Percentiles rank a stretch among this genome's conserved stretches.
phyloP scores from a whole-genome alignment of 192 early-diverging fungal genomes.

The Coemansia pectinata region DNA sequence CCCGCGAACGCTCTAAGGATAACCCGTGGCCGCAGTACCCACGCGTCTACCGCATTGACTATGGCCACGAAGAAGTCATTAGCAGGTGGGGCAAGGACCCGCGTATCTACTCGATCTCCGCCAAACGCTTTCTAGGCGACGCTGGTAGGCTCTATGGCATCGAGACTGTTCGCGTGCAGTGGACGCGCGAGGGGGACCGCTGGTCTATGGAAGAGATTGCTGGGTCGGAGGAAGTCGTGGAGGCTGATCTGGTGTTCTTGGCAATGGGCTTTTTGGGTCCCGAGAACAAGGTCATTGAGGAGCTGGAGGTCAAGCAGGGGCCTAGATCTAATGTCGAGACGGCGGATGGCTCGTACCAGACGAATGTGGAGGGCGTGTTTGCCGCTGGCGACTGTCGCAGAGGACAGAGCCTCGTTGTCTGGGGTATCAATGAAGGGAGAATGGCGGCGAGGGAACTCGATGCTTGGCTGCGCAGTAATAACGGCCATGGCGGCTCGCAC shows the following conservation, averaged over 20 bases:
- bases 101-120: constrained; percentile 90
- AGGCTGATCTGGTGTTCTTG: constrained; percentile 89
- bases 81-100: constrained; percentile 92
- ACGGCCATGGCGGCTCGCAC: constrained; percentile 56
- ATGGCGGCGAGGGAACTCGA: constrained; percentile 94
- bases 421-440: constrained; percentile 98
- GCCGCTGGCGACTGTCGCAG: constrained; percentile 98
- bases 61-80: constrained; percentile 92
- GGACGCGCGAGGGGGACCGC: constrained; percentile 75
- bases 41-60: constrained; percentile 93
- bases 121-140: constrained; percentile 93
- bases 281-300: constrained; percentile 78
- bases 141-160: constrained; percentile 83
- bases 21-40: constrained; percentile 99
- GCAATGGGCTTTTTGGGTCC: constrained; percentile 97
- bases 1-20: constrained; percentile 74
- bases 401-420: constrained; percentile 94
- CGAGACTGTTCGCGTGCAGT: constrained; percentile 94
- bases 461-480: constrained; percentile 66
- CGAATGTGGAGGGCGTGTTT: constrained; percentile 78
- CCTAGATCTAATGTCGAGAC: constrained; percentile 82
- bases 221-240: constrained; percentile 81
- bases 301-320: constrained; percentile 78
- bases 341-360: constrained; percentile 73
- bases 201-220: constrained; percentile 92